These are phyloP conservation scores for Pezicula neosporulosa DNA, from an alignment of 2,329 filamentous ascomycete species.

Conservation along the genomic window DNA sequence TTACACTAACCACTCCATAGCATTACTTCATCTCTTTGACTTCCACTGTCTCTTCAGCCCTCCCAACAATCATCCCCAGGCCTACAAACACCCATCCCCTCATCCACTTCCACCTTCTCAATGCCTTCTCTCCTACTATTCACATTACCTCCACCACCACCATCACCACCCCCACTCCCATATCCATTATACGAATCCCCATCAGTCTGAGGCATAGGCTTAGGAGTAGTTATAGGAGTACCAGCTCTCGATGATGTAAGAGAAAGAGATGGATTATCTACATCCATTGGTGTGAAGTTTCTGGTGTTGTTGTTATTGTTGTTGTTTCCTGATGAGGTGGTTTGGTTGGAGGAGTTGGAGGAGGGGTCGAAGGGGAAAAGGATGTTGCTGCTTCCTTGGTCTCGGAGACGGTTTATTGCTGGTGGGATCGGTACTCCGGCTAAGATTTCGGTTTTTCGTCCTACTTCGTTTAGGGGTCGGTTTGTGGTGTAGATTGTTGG, in stretches of 20 bases:
- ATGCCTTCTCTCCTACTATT: conserved; percentile 2
- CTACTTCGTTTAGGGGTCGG: neutral
- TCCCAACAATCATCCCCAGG: conserved; percentile 16
- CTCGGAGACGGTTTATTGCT: conserved; percentile 2
- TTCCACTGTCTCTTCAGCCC: neutral
- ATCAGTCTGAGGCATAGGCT: too few species aligned
- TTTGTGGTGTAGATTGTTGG: neutral
- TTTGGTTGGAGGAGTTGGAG: neutral
- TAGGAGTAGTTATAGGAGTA: too few species aligned
- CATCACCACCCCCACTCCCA: neutral
- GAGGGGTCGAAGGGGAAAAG: neutral
- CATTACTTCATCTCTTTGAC: neutral
- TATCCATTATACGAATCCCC: too few species aligned
- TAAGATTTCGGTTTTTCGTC: neutral
- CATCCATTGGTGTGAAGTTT: conserved; percentile 11
- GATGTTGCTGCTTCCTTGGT: neutral
- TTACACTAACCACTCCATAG: neutral
- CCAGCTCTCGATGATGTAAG: too few species aligned
- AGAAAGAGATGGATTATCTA: conserved; percentile 1
- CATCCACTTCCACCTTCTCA: neutral
- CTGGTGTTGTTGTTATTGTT: neutral
- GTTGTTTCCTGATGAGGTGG: too few species aligned
- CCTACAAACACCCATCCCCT: conserved; percentile 4
- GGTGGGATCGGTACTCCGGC: neutral
- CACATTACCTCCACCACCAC: neutral